Conservation (phyloP, 2,329 filamentous ascomycete species). For the Uncinocarpus reesii region DNA sequence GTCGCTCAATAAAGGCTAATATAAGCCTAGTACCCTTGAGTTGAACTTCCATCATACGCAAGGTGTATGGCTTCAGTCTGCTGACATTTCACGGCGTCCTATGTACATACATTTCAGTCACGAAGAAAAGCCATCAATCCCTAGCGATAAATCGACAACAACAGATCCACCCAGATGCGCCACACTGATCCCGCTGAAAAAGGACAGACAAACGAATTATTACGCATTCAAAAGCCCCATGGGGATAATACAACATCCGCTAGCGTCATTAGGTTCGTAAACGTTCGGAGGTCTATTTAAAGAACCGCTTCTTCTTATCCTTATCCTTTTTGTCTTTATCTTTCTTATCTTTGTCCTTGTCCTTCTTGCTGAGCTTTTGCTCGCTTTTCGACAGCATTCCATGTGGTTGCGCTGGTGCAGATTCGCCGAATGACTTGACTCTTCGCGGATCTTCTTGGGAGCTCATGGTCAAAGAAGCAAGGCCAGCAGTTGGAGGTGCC, state of each 20-base stretch:
- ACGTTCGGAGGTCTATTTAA: slow-evolving; percentile 10
- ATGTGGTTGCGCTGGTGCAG: neutral
- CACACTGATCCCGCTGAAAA: neutral
- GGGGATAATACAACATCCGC: neutral
- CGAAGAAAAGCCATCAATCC: neutral
- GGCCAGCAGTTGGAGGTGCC: slow-evolving; percentile 21
- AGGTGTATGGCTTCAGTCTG: neutral
- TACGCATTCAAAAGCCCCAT: neutral
- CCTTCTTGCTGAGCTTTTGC: slow-evolving; percentile 7
- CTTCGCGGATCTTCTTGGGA: slow-evolving; percentile 23
- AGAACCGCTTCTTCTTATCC: slow-evolving; percentile 49
- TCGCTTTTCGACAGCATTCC: slow-evolving; percentile 5
- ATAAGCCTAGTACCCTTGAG: too few relatives aligned
- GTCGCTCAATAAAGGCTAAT: neutral
- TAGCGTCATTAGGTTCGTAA: neutral
- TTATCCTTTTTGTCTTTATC: slow-evolving; percentile 31
- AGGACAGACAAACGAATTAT: neutral
- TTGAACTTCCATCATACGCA: too few relatives aligned
- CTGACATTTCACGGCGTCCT: neutral
- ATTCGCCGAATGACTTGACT: slow-evolving; percentile 11
- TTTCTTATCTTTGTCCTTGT: slow-evolving; percentile 40
- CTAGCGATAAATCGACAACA: neutral
- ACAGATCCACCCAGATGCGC: neutral
- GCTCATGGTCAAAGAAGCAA: slow-evolving; percentile 31
- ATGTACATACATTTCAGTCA: neutral